phyloP scores from a whole-genome alignment of 2,329 filamentous ascomycete genomes.

The Penicillium sp. region DNA sequence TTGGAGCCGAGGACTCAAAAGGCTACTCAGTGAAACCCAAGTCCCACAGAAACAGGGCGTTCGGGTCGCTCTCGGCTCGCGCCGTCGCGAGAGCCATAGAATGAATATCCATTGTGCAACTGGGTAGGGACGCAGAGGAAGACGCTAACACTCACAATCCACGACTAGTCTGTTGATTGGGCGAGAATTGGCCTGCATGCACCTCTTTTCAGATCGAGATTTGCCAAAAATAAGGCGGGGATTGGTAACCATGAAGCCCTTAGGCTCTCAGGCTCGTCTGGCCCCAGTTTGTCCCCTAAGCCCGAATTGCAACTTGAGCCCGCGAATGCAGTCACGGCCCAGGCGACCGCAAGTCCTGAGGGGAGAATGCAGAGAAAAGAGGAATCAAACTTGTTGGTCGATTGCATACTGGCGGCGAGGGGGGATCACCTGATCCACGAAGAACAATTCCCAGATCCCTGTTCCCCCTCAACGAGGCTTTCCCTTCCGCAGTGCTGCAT shows the following conservation, averaged over 20 bases:
- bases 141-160: too few species aligned
- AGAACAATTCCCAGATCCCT: neutral
- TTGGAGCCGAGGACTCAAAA: too few species aligned
- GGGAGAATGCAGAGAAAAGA: slow-evolving; percentile 4
- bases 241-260: neutral
- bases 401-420: slow-evolving; percentile 3
- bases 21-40: neutral
- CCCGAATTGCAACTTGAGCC: neutral
- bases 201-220: slow-evolving; percentile 8
- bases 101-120: neutral
- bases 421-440: slow-evolving; percentile 9
- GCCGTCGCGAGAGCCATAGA: slow-evolving; percentile 6
- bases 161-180: too few species aligned
- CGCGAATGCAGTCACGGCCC: slow-evolving; percentile 3
- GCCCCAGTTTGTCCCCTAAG: neutral
- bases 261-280: neutral
- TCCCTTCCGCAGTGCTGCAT: slow-evolving; percentile 2
- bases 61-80: slow-evolving; percentile 7
- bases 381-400: slow-evolving; percentile 6
- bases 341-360: neutral
- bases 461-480: slow-evolving; percentile 6
- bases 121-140: neutral
- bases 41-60: slow-evolving; percentile 5
- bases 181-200: slow-evolving; percentile 7
- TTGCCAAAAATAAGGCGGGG: neutral